Evolutionary conservation across 805 yeast genomes (phyloP).

Genomic region (Ogataea siamensis): DNA sequence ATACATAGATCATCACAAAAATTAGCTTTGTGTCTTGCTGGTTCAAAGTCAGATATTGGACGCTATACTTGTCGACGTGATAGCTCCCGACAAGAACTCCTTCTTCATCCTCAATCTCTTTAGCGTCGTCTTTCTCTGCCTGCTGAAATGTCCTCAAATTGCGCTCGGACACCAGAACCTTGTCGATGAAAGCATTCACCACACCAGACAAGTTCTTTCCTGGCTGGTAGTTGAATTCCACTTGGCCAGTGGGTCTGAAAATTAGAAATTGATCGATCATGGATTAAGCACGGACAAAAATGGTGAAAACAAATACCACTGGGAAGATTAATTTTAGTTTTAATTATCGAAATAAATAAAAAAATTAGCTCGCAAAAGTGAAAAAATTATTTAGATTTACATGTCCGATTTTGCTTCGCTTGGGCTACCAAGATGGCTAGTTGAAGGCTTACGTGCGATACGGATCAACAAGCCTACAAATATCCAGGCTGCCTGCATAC

Average conservation of each 20-base stretch:
- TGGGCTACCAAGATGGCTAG: constrained; percentile 85
- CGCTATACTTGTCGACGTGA: constrained; percentile 40
- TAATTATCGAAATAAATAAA: neutral
- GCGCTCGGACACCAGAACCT: constrained; percentile 44
- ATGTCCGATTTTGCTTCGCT: constrained; percentile 36
- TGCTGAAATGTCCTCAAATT: constrained; percentile 24
- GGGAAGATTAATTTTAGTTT: neutral
- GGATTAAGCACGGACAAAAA: no score
- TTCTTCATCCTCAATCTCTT: constrained; percentile 24
- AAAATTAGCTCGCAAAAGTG: neutral
- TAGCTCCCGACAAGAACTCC: constrained; percentile 29
- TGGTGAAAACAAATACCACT: no score
- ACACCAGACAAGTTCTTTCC: constrained; percentile 39
- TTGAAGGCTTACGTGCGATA: constrained; percentile 78
- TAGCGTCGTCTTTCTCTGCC: constrained; percentile 20
- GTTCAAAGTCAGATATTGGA: constrained; percentile 42
- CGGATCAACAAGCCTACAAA: constrained; percentile 78
- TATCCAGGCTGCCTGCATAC: constrained; percentile 87
- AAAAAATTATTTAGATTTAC: constrained; percentile 2
- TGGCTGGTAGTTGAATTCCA: constrained; percentile 46
- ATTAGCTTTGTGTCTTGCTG: constrained; percentile 37
- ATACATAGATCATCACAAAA: constrained; percentile 42
- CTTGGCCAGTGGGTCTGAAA: constrained; percentile 52
- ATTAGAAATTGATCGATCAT: constrained; percentile 51
- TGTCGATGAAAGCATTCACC: constrained; percentile 48